Evolutionary conservation across 2,329 filamentous ascomycete genomes (phyloP).

Genomic region (Metarhizium brunneum): DNA sequence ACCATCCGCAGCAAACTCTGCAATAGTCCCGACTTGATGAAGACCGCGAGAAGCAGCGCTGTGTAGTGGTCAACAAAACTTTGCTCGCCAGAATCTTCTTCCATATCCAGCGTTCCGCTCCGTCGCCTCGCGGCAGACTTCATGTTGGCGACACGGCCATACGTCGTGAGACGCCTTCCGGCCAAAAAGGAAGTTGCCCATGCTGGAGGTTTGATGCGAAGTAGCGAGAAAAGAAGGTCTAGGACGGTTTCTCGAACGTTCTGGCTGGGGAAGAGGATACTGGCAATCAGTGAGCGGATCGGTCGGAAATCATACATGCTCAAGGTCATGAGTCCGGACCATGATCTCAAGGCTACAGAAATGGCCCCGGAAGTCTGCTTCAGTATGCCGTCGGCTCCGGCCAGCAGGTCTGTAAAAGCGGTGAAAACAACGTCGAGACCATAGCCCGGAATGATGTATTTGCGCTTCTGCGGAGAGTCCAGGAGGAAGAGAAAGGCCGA

Average conservation of each 20-base stretch:
- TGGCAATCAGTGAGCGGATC: conserved; percentile 67
- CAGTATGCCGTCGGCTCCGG: conserved; percentile 50
- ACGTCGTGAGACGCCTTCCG: conserved; percentile 85
- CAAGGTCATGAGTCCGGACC: conserved; percentile 83
- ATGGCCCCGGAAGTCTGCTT: conserved; percentile 92
- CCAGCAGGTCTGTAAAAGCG: conserved; percentile 77
- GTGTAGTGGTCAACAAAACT: conserved; percentile 94
- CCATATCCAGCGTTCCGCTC: conserved; percentile 42
- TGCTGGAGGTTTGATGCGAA: conserved; percentile 81
- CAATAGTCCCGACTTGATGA: conserved; percentile 73
- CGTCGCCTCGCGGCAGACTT: conserved; percentile 48
- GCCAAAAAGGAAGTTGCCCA: conserved; percentile 96
- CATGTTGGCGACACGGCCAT: conserved; percentile 84
- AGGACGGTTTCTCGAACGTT: conserved; percentile 66
- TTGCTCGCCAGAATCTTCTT: conserved; percentile 62
- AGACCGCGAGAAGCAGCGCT: conserved; percentile 73
- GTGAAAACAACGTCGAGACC: conserved; percentile 86
- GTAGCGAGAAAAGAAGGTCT: conserved; percentile 69
- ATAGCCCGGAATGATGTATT: conserved; percentile 77
- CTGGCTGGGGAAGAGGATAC: conserved; percentile 48
- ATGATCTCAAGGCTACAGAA: conserved; percentile 80
- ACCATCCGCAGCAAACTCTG: conserved; percentile 53
- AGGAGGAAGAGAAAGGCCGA: conserved; percentile 83
- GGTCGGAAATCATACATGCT: conserved; percentile 83
- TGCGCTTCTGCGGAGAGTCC: conserved; percentile 71